These are phyloP conservation scores for Malus hybrid DNA, from an alignment of 331 rosid species.

Conservation along the genomic window DNA sequence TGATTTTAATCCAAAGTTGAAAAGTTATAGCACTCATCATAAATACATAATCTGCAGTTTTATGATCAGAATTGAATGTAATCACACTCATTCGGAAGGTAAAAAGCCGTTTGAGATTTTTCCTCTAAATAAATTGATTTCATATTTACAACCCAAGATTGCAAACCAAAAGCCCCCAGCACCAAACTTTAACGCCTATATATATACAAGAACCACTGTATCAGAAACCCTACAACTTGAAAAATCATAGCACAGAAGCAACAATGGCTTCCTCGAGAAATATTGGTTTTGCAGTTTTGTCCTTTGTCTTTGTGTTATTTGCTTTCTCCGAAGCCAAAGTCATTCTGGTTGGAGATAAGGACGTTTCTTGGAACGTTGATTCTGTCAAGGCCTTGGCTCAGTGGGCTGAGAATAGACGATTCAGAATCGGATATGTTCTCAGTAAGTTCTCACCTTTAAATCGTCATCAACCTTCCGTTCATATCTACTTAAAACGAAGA, in stretches of 20 bases:
- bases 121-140: background rate
- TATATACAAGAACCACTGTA: background rate
- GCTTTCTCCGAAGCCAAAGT: background rate
- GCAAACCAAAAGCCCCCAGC: background rate
- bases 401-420: background rate
- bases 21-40: background rate
- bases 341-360: constrained; percentile 3
- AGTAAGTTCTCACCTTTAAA: background rate
- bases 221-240: background rate
- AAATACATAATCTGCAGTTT: background rate
- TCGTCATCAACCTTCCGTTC: no score
- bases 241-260: background rate
- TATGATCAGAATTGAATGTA: background rate
- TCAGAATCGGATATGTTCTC: constrained; percentile 7
- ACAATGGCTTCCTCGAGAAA: constrained; percentile 7
- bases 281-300: background rate
- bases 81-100: background rate
- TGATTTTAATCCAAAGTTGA: background rate
- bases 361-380: constrained; percentile 1
- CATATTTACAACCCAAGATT: background rate
- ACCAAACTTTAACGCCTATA: background rate
- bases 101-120: background rate
- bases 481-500: no score
- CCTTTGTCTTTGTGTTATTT: background rate
- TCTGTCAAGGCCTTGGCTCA: background rate